phyloP scores from a whole-genome alignment of 2,329 filamentous ascomycete genomes.

The Alternaria longipes region DNA sequence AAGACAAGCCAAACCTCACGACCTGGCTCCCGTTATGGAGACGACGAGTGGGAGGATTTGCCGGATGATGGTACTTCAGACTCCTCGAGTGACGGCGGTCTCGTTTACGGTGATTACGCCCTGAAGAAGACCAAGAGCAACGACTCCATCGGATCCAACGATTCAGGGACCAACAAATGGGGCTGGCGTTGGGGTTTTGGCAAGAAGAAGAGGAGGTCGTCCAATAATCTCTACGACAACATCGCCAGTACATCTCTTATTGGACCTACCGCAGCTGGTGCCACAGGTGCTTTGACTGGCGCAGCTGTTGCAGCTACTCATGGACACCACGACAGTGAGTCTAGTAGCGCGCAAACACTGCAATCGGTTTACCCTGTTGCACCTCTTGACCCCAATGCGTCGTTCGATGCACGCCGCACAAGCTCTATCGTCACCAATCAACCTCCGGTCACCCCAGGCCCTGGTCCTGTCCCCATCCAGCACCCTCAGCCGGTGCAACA shows the following conservation, averaged over 20 bases:
- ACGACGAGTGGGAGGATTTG: slow-evolving; percentile 58
- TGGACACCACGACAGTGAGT: slow-evolving; percentile 58
- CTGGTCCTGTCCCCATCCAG: slow-evolving; percentile 73
- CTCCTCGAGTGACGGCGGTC: slow-evolving; percentile 63
- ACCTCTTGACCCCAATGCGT: slow-evolving; percentile 68
- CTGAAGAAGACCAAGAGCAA: slow-evolving; percentile 54
- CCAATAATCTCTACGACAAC: slow-evolving; percentile 47
- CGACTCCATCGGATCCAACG: slow-evolving; percentile 64
- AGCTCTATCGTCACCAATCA: slow-evolving; percentile 58
- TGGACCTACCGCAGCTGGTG: slow-evolving; percentile 52
- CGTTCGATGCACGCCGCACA: slow-evolving; percentile 66
- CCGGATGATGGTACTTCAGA: slow-evolving; percentile 50
- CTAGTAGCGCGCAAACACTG: slow-evolving; percentile 60
- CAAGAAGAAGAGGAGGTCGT: slow-evolving; percentile 54
- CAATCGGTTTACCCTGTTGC: slow-evolving; percentile 73
- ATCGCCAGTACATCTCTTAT: slow-evolving; percentile 49
- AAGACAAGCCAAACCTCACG: slow-evolving; percentile 33
- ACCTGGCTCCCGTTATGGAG: slow-evolving; percentile 50
- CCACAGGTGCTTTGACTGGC: slow-evolving; percentile 47
- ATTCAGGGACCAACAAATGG: slow-evolving; percentile 66
- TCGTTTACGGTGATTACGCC: slow-evolving; percentile 67
- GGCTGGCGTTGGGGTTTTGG: slow-evolving; percentile 68
- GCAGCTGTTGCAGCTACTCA: slow-evolving; percentile 59
- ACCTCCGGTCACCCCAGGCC: slow-evolving; percentile 43
- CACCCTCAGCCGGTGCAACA: slow-evolving; percentile 83